Base-by-base conservation (phyloP, 352 stramenopile species). In the Globisporangium okanoganense region DNA sequence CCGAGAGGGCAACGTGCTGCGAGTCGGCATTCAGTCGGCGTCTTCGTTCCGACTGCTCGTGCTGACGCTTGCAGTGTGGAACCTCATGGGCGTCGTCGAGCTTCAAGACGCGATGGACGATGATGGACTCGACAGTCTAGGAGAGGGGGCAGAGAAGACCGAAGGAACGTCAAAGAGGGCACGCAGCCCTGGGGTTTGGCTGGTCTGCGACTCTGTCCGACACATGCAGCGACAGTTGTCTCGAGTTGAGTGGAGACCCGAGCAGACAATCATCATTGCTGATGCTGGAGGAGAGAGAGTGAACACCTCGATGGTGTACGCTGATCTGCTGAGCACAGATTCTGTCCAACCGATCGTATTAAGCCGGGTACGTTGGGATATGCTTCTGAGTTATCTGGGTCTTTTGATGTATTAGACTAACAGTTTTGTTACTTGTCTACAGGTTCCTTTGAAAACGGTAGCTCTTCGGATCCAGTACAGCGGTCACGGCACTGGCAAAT, bases 31-130 rank as follows among this genome's bases (percentile, higher is more conserved):
- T 6, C 25, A 53, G 9, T 40, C 61, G 2, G 22, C 29, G 20
- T 33, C 36, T 13, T 54, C 25, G 4, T 8, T 36, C 18, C 27
- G 9, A 29, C 18, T 58, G 27, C 54, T 67, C 7, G 55, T 64
- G 33, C 40, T 67, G 44, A 51, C 43, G 6, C 13, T 67, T 5
- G 33, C 61, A 14, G 56, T 52, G 13, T 67, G 61, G 61, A 67
- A 58, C 44, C 61, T 67, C 9, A 5, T 47, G 2, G 60, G 60
- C 6, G 56, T 29, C 7, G 48, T 50, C 20, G 60, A 60, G 20
- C 10, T 66, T 6, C 22, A 56, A 27, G 43, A 40, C 10, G n/a
- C 14, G 20, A 14, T 5, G 0, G 40, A 55, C 13, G 31, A 48
- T 35, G 31, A 31, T 25, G 9, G 38, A 4, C 16, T 44, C 3